Evolutionary conservation across 805 yeast species (phyloP), one percentile per base, ranked within the genome.

Genomic region (Groenewaldozyma tartarivorans): DNA sequence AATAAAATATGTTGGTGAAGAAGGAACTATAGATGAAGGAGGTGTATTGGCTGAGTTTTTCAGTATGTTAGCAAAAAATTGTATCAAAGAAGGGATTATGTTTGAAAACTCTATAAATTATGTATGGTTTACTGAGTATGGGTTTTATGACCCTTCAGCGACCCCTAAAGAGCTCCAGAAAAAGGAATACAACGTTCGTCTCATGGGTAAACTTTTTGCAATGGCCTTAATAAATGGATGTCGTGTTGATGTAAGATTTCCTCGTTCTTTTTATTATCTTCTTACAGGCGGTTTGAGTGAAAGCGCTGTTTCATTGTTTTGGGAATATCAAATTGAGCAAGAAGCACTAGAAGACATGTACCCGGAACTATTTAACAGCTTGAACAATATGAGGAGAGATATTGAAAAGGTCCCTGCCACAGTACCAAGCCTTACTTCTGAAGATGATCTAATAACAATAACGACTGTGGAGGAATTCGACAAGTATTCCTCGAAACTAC

Each of bases 41-140:
- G 62, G 62, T 1, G 54, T 57, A 5, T 57, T 55, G 34, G 42
- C 44, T 16, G 62, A 57, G 44, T 44, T 57, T 2, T 57, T 57
- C 33, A 41, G 49, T 7, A 24, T 35, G 7, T 30, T 57, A 9
- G 61, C 58, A 1, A 27, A 45, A 20, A 37, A 38, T 19, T 20
- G 57, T 9, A 36, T 53, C 24, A 40, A 43, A 18, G 42, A 50
- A 2, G 43, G 38, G 3, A 44, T 5, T 18, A 18, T 42, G 32
- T 54, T 54, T 2, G 29, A 24, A 13, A 24, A 13, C 13, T 13
- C 29, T 24, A 7, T 44, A 11, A 32, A n/a, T n/a, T n/a, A 46
- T 22, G 44, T 42, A 3, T 56, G 60, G 60, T 56, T 56, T 37
- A 44, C 38, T 17, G 47, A 48, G 11, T 51, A 43, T n/a, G 48